Base-by-base conservation (phyloP, 805 yeast genomes). In the Komagataella pastoris region DNA sequence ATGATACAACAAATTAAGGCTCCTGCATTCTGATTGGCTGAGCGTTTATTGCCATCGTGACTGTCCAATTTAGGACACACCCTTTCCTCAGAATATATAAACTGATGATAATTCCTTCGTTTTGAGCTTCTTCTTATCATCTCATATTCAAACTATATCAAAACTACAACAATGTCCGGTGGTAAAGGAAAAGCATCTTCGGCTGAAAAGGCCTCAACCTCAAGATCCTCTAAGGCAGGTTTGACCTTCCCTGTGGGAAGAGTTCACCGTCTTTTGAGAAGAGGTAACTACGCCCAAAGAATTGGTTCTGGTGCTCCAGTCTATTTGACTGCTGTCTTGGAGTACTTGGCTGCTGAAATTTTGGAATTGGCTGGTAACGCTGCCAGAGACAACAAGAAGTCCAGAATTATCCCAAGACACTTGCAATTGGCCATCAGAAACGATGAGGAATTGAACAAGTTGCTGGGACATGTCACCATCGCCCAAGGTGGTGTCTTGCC, bases 291-390 rank as follows among this genome's bases (percentile, higher is more conserved):
- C 78, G 95, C 97, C 67, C 95, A 90, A 77, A 85, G 98, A 79
- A 85, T 91, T 64, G 97, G 98, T 81, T 89, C 97, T 61, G 97
- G 96, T 83, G 97, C 98, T 65, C 97, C 98, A 76, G 91, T 91
- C 58, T 91, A 90, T 77, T 80, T 91, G 69, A 90, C 98, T 61
- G 95, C 98, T 53, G 97, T 91, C 54, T 79, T 91, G 65, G 98
- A 91, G 76, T 91, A 91, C 72, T 81, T 91, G 70, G 90, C 97
- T 69, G 97, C 97, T 62, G 98, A 91, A 82, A 88, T 91, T 61
- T 83, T 91, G 66, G 98, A 91, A 78, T 84, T 88, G 73, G 97
- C 97, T 57, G 97, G 97, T 79, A 88, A 88, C 76, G 98, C 97
- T 63, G 97, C 98, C 56, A 87, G 96, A 80, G 97, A 91, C 75